Base-by-base conservation (phyloP, 768 basidiomycete species). In the Lepiota brunneoincarnata region DNA sequence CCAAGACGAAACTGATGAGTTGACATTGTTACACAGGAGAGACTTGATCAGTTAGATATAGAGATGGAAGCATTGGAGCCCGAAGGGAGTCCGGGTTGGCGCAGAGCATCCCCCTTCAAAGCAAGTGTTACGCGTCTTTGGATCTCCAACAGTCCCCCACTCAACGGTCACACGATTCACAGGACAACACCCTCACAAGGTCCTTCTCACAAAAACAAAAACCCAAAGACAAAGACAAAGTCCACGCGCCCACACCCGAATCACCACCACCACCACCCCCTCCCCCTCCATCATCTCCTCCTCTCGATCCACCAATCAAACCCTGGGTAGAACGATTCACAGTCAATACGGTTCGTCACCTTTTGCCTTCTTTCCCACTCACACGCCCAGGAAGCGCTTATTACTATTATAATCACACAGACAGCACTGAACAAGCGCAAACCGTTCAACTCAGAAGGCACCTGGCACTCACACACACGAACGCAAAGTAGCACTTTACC, bases 391-490 rank as follows among this genome's bases (percentile, higher is more conserved):
- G n/a, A n/a, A n/a, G n/a, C n/a, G 17, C 10, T 34, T 48, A 1
- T 7, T 10, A n/a, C n/a, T n/a, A n/a, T n/a, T n/a, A n/a, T 23
- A 14, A 23, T 17, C n/a, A 6, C 10, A 20, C 21, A 54, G 52
- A 36, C 31, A 11, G 44, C 39, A 2, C 17, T 54, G 24, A 45
- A 46, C 2, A 46, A 28, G 15, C 52, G n/a, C 26, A 18, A 18
- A 12, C 46, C 52, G 6, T 39, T 54, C 35, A 46, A 54, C 11
- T 45, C 52, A 17, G 37, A 45, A 34, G 52, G 52, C 15, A 54
- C 52, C n/a, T 54, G 52, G 52, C 52, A 54, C 39, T 35, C 37
- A 5, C 52, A 46, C 24, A 26, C 44, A 18, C 35, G 50, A 23
- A 35, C 18, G 5, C 26, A 41, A 42, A 51, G 28, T 34, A 41